Percentiles rank a stretch among this genome's conserved stretches.
Conservation (phyloP, 2,329 filamentous ascomycete species). For the Rhinocladiella mackenziei region DNA sequence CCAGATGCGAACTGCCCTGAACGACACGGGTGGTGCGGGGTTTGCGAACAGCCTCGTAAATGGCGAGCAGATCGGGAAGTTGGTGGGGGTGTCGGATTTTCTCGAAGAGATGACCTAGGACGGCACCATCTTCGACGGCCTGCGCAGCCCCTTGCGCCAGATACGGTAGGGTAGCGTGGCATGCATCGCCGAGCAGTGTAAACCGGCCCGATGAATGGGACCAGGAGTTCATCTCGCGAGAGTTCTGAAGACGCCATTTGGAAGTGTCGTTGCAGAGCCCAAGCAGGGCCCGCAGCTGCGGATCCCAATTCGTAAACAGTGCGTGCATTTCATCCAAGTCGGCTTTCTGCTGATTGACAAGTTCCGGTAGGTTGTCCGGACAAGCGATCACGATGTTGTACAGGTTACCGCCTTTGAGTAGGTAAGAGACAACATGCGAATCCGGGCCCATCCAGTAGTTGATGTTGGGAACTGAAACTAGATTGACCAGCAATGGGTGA, state of each 20-base stretch:
- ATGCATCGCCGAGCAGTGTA: constrained; percentile 42
- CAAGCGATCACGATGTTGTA: constrained; percentile 49
- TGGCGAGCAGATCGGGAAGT: constrained; percentile 35
- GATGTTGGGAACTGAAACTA: constrained; percentile 48
- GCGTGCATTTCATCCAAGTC: constrained; percentile 33
- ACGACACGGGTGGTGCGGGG: constrained; percentile 40
- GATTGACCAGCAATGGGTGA: constrained; percentile 43
- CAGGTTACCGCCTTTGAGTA: constrained; percentile 42
- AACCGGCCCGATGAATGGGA: constrained; percentile 24
- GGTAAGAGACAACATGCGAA: constrained; percentile 50
- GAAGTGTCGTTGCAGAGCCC: constrained; percentile 25
- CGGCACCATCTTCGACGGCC: constrained; percentile 34
- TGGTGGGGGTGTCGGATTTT: constrained; percentile 26
- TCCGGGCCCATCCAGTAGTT: constrained; percentile 54
- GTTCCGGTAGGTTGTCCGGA: constrained; percentile 44
- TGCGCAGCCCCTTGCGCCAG: constrained; percentile 34
- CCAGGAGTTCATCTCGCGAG: constrained; percentile 19
- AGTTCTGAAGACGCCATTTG: constrained; percentile 27
- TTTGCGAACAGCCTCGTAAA: constrained; percentile 40
- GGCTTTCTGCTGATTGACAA: constrained; percentile 30
- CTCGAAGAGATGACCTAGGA: constrained; percentile 35
- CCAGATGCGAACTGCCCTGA: constrained; percentile 33
- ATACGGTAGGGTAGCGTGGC: constrained; percentile 45
- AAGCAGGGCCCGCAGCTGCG: constrained; percentile 31
- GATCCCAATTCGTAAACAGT: constrained; percentile 35